These are phyloP conservation scores for Tolypocladium amazonense DNA, from an alignment of 2,329 filamentous ascomycete species.

Conservation along the genomic window DNA sequence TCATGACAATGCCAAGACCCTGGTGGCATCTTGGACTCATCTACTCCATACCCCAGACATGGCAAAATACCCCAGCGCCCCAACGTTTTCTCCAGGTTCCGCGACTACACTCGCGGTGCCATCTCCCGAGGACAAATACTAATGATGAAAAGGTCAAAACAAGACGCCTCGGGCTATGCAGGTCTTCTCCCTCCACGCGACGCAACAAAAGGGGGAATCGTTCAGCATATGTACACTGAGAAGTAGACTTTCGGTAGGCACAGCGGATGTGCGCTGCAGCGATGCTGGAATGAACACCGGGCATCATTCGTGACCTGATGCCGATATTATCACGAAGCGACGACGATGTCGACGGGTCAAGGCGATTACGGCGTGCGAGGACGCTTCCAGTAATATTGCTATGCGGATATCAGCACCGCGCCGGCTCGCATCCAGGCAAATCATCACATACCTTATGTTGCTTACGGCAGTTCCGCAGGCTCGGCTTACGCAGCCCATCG, in stretches of 20 bases:
- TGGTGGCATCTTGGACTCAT: neutral
- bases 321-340: neutral
- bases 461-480: constrained; percentile 80
- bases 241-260: neutral
- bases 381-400: constrained; percentile 64
- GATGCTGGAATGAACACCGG: neutral
- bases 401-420: neutral
- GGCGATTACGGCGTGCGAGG: constrained; percentile 43
- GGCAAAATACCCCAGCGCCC: neutral
- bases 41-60: neutral
- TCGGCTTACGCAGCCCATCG: constrained; percentile 78
- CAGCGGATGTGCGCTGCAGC: neutral
- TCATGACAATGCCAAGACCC: neutral
- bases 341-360: neutral
- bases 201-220: neutral
- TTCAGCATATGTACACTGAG: constrained; percentile 1
- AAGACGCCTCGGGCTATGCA: constrained; percentile 16
- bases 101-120: neutral
- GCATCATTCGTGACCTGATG: neutral
- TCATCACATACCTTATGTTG: constrained; percentile 77
- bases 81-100: neutral
- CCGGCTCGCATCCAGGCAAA: too few species aligned
- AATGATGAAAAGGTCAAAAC: constrained; percentile 2
- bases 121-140: neutral
- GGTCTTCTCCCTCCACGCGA: neutral